Base-by-base conservation (phyloP, 306 rosid genomes). In the Abrus pulchellus region DNA sequence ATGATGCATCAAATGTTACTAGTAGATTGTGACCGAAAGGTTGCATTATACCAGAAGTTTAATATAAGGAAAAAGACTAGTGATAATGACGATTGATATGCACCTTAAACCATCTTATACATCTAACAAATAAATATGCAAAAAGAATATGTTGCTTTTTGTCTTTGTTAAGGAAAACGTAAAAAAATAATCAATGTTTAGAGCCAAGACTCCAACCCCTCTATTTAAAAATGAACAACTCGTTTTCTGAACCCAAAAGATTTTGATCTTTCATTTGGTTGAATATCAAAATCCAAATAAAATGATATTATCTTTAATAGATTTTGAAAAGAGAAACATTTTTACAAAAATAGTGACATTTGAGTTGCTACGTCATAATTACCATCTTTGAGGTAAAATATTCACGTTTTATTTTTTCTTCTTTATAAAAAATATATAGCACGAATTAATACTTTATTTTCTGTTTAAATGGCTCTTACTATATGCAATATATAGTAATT, bases 11-110 rank as follows among this genome's bases (percentile, higher is more conserved):
- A 60, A 52, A 78, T 70, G 3, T 32, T 34, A 78, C 69, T 66
- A 75, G 44, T 66, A 77, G 29, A 53, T 80, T 72, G 45, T 77
- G 83, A 69, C 80, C 50, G 40, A 68, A 76, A 67, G 73, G 45
- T 61, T 60, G 67, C 12, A 75, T 57, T 57, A 14, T 81, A 75
- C 82, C 69, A 54, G 2, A 61, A 61, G 70, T 63, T 80, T 69
- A 33, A 41, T 69, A 36, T 43, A 68, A 48, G 38, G 74, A 62
- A 55, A 56, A 49, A 4, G 80, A 80, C 72, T 47, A 29, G 30
- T 85, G 83, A 85, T 29, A 40, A 28, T 77, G 80, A 76, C 67
- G 7, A 68, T 68, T 80, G 34, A 77, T 27, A 77, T 68, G 12
- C 53, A 38, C 11, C 50, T 72, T 80, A 41, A 81, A 64, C 50